These are phyloP conservation scores for Niebla homalea DNA, from an alignment of 495 filamentous ascomycete genomes.

Conservation along the genomic window DNA sequence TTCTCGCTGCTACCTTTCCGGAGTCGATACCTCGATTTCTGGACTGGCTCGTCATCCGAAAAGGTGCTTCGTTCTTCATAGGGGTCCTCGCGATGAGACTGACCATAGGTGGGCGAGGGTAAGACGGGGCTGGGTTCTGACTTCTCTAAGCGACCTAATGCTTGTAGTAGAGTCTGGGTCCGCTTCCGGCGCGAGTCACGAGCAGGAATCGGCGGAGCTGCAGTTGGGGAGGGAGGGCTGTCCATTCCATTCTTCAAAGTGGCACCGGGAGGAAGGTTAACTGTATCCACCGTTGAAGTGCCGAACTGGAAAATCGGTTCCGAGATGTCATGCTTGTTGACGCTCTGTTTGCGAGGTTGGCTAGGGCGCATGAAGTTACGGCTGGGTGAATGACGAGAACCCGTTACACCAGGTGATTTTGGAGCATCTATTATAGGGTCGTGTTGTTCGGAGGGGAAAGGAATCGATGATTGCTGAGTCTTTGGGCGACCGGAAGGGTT, in stretches of 20 bases:
- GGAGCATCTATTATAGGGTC: neutral
- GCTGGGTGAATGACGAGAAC: slow-evolving; percentile 1
- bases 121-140: slow-evolving; percentile 3
- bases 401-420: neutral
- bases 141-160: slow-evolving; percentile 13
- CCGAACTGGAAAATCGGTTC: slow-evolving; percentile 70
- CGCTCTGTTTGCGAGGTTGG: slow-evolving; percentile 38
- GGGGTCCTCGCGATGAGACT: slow-evolving; percentile 4
- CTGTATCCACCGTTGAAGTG: slow-evolving; percentile 58
- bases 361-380: neutral
- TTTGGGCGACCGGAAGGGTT: slow-evolving; percentile 38
- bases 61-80: slow-evolving; percentile 35
- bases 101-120: neutral
- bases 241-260: slow-evolving; percentile 29
- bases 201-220: slow-evolving; percentile 18
- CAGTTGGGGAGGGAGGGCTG: neutral
- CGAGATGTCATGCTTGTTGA: slow-evolving; percentile 68
- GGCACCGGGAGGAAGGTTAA: slow-evolving; percentile 43
- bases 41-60: slow-evolving; percentile 35
- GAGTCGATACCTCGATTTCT: slow-evolving; percentile 29
- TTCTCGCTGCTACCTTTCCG: slow-evolving; percentile 41
- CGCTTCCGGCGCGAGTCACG: slow-evolving; percentile 20
- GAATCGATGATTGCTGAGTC: slow-evolving; percentile 20
- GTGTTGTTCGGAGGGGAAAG: slow-evolving; percentile 2
- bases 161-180: slow-evolving; percentile 18